phyloP scores from a whole-genome alignment of 1,284 basidiomycete species.

The Testicularia cyperi region DNA sequence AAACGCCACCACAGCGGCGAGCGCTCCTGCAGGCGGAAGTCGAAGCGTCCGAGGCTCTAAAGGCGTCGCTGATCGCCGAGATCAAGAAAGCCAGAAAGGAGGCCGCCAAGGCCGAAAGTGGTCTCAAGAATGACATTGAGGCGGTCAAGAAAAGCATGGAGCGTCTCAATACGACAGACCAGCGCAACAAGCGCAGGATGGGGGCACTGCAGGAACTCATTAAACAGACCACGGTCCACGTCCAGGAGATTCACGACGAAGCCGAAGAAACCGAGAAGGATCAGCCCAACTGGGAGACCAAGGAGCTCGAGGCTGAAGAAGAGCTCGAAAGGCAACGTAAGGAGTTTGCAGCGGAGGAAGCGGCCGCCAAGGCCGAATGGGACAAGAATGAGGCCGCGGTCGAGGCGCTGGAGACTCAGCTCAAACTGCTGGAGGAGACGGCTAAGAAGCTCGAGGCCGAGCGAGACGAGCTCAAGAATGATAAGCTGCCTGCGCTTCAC shows the following conservation, averaged over 20 bases:
- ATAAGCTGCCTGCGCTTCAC: conserved; percentile 18
- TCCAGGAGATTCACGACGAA: conserved; percentile 41
- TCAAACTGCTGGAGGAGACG: conserved; percentile 16
- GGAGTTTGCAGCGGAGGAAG: conserved; percentile 32
- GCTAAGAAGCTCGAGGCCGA: conserved; percentile 24
- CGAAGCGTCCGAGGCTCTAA: conserved; percentile 28
- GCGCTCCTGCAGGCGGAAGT: conserved; percentile 33
- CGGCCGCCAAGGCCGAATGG: conserved; percentile 15
- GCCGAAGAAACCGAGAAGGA: conserved; percentile 37
- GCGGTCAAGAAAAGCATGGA: conserved; percentile 46
- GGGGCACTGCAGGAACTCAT: conserved; percentile 50
- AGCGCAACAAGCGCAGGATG: conserved; percentile 49
- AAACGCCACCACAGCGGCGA: conserved; percentile 10
- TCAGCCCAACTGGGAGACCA: conserved; percentile 33
- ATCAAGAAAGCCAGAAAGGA: conserved; percentile 45
- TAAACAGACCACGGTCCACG: conserved; percentile 43
- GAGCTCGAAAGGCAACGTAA: conserved; percentile 21
- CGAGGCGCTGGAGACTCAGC: conserved; percentile 31
- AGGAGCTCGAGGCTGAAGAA: conserved; percentile 18
- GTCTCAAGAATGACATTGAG: conserved; percentile 48
- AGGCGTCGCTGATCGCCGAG: conserved; percentile 26
- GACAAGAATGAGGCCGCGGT: conserved; percentile 34
- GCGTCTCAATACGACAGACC: conserved; percentile 41
- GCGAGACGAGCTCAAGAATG: conserved; percentile 27
- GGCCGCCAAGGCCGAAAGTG: conserved; percentile 39